Evolutionary conservation across 1,284 basidiomycete genomes (phyloP).

Genomic region (Termitomyces sp.): DNA sequence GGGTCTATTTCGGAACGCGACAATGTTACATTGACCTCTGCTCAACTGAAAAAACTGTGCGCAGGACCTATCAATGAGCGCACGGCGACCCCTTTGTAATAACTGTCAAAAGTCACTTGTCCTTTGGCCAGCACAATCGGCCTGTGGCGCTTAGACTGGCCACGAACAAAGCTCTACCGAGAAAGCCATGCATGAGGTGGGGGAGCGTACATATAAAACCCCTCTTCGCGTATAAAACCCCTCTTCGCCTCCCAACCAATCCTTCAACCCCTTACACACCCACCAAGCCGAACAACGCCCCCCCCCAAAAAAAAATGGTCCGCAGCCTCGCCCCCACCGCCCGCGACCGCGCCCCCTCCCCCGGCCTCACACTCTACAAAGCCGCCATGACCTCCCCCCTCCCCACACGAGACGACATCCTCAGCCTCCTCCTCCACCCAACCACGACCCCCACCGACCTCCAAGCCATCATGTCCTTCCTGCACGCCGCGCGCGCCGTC

Average conservation of each 20-base stretch:
- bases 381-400: not conserved
- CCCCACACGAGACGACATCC: slow-evolving; percentile 9
- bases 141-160: too few species aligned
- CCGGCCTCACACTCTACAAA: not conserved
- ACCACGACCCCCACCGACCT: slow-evolving; percentile 5
- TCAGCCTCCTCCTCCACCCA: slow-evolving; percentile 8
- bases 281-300: not conserved
- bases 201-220: too few species aligned
- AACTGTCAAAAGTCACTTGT: too few species aligned
- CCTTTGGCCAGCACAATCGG: too few species aligned
- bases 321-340: not conserved
- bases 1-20: too few species aligned
- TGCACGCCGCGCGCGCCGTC: slow-evolving; percentile 5
- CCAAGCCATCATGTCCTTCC: not conserved
- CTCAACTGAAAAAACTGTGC: too few species aligned
- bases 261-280: not conserved
- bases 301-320: too few species aligned
- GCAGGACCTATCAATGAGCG: too few species aligned
- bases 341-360: not conserved
- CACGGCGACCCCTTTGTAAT: too few species aligned
- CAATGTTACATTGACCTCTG: too few species aligned
- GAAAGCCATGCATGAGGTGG: too few species aligned
- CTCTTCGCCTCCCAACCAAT: not conserved
- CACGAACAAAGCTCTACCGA: too few species aligned
- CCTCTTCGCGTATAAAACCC: not conserved